Evolutionary conservation across 768 basidiomycete species (phyloP).

Genomic region (Podaxis mareebaensis): DNA sequence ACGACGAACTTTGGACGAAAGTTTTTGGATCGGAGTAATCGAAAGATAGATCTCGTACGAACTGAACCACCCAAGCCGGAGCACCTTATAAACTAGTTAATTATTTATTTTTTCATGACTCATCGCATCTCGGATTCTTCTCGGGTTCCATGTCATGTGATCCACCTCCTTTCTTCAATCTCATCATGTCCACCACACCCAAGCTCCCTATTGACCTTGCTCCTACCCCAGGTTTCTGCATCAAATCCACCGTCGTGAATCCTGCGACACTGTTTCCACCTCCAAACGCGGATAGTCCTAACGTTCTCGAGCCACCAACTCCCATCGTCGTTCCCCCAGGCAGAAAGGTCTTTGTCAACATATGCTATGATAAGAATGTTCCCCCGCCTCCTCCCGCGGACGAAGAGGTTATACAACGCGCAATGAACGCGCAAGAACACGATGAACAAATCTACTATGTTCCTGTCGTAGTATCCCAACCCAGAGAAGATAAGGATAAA

Average conservation of each 20-base stretch:
- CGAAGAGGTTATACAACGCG: conserved; percentile 58
- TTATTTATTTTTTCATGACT: conserved; percentile 7
- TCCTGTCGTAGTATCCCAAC: conserved; percentile 71
- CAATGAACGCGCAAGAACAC: conserved; percentile 51
- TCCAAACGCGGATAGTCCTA: not conserved
- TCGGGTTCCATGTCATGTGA: conserved; percentile 13
- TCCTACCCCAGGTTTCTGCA: conserved; percentile 69
- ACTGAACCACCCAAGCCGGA: conserved; percentile 17
- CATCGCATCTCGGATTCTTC: conserved; percentile 4
- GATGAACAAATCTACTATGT: conserved; percentile 56
- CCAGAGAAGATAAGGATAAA: conserved; percentile 67
- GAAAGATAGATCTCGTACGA: conserved; percentile 13
- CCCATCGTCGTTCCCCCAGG: conserved; percentile 43
- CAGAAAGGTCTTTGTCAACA: conserved; percentile 72
- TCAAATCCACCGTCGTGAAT: conserved; percentile 56
- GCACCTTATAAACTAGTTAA: not conserved
- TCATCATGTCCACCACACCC: conserved; percentile 5
- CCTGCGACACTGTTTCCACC: conserved; percentile 35
- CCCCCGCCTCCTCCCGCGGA: conserved; percentile 67
- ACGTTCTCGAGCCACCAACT: conserved; percentile 26
- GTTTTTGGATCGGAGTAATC: conserved; percentile 15
- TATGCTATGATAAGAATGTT: conserved; percentile 68
- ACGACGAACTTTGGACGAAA: conserved; percentile 2
- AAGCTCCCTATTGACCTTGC: conserved; percentile 39
- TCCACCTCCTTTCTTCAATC: not conserved